phyloP scores from a whole-genome alignment of 805 yeast species.

The Candida endomychidarum region DNA sequence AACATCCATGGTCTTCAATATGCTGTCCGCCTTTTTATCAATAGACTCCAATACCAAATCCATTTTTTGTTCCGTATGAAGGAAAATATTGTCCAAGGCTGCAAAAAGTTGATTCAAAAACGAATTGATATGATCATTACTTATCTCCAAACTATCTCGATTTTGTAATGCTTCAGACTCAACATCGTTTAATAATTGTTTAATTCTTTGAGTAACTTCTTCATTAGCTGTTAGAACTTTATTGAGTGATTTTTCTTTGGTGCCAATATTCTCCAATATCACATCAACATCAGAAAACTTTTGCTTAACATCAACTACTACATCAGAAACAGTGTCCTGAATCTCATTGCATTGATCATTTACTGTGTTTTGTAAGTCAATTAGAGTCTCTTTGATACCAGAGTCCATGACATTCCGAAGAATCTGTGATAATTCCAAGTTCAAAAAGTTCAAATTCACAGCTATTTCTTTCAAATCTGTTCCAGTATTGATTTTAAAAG shows the following conservation, averaged over 20 bases:
- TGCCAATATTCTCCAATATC: slow-evolving; percentile 1
- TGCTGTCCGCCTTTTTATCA: slow-evolving; percentile 11
- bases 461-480: slow-evolving; percentile 13
- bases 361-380: slow-evolving; percentile 1
- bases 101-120: slow-evolving; percentile 10
- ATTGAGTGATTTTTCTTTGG: slow-evolving; percentile 1
- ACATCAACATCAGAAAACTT: slow-evolving; percentile 9
- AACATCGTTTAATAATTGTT: slow-evolving; percentile 1
- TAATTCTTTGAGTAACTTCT: slow-evolving; percentile 7
- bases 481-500: slow-evolving; percentile 5
- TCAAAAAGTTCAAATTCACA: slow-evolving; percentile 13
- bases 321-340: slow-evolving; percentile 2
- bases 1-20: slow-evolving; percentile 12
- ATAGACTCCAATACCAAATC: slow-evolving; percentile 10
- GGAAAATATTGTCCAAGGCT: slow-evolving; percentile 5
- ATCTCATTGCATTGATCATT: slow-evolving; percentile 9
- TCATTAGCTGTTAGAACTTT: slow-evolving; percentile 7
- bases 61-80: slow-evolving; percentile 9
- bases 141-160: neutral
- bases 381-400: neutral
- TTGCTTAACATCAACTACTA: slow-evolving; percentile 3
- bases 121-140: neutral
- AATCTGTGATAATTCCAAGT: slow-evolving; percentile 6
- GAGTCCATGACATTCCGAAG: neutral
- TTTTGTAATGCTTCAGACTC: slow-evolving; percentile 5